Percentiles rank a stretch among this genome's conserved stretches.
Evolutionary conservation across 768 basidiomycete species (phyloP).

Genomic region (Solioccasus polychromus): DNA sequence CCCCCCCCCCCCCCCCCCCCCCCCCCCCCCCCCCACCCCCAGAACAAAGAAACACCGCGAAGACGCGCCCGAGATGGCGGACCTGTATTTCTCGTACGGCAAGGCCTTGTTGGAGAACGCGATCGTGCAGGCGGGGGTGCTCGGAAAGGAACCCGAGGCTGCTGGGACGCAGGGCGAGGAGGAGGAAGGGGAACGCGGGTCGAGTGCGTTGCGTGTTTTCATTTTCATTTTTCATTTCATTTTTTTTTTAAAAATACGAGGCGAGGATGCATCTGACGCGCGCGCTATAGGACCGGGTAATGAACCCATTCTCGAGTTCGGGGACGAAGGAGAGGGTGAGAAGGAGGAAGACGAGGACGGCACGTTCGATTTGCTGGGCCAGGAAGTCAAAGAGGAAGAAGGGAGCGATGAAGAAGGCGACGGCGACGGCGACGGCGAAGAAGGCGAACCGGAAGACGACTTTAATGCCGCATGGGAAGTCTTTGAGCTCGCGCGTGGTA

Average conservation of each 20-base stretch:
- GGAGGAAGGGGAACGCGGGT: conserved; percentile 40
- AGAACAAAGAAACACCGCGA: conserved; percentile 79
- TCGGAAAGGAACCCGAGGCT: conserved; percentile 78
- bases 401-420: conserved; percentile 53
- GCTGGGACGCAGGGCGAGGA: conserved; percentile 40
- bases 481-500: conserved; percentile 87
- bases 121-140: conserved; percentile 78
- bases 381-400: conserved; percentile 49
- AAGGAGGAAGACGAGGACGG: conserved; percentile 57
- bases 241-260: too few species aligned
- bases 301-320: conserved; percentile 74
- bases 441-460: conserved; percentile 89
- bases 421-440: conserved; percentile 58
- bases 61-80: conserved; percentile 78
- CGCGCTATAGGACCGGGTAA: conserved; percentile 40
- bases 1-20: too few species aligned
- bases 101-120: conserved; percentile 93
- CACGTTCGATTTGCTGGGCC: conserved; percentile 63
- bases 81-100: conserved; percentile 88
- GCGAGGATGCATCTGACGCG: too few species aligned
- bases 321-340: conserved; percentile 75
- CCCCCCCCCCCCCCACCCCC: too few species aligned
- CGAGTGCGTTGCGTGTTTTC: too few species aligned
- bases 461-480: conserved; percentile 98
- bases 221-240: too few species aligned